phyloP scores from a whole-genome alignment of 2,329 filamentous ascomycete genomes.

The Parastagonospora nodorum region DNA sequence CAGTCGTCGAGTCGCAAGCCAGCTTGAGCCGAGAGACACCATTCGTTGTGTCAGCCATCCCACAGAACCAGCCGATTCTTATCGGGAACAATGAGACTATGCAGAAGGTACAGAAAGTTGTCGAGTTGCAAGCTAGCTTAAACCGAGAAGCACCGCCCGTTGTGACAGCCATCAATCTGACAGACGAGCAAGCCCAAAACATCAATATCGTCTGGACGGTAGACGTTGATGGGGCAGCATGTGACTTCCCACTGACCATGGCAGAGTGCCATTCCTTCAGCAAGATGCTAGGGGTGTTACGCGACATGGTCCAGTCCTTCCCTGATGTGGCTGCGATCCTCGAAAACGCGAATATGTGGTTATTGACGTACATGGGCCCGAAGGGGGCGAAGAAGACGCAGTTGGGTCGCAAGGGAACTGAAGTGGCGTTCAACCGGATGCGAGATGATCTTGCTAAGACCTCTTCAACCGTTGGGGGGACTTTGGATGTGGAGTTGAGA shows the following conservation, averaged over 20 bases:
- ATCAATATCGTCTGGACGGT: slow-evolving; percentile 12
- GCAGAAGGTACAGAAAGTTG: too few relatives aligned
- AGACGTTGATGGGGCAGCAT: slow-evolving; percentile 7
- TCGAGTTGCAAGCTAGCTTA: too few relatives aligned
- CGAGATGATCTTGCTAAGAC: slow-evolving; percentile 5
- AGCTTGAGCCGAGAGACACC: too few relatives aligned
- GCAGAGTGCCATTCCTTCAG: slow-evolving; percentile 11
- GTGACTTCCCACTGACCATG: slow-evolving; percentile 9
- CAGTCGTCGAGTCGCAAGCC: too few relatives aligned
- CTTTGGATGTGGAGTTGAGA: background rate
- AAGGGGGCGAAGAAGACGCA: slow-evolving; percentile 9
- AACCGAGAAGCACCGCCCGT: background rate
- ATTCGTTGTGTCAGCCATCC: too few relatives aligned
- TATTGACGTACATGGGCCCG: slow-evolving; percentile 8
- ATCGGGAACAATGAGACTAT: too few relatives aligned
- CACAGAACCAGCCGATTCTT: too few relatives aligned
- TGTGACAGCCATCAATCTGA: slow-evolving; percentile 4
- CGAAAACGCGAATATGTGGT: slow-evolving; percentile 10
- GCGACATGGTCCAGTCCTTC: slow-evolving; percentile 5
- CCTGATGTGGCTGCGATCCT: slow-evolving; percentile 6
- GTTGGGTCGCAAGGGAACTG: slow-evolving; percentile 6
- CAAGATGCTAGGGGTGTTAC: slow-evolving; percentile 5
- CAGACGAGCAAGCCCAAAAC: slow-evolving; percentile 10
- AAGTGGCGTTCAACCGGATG: slow-evolving; percentile 15
- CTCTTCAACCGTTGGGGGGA: background rate